Evolutionary conservation across 176 grass and related monocot genomes (phyloP).

Genomic region (Hordeum marinum): DNA sequence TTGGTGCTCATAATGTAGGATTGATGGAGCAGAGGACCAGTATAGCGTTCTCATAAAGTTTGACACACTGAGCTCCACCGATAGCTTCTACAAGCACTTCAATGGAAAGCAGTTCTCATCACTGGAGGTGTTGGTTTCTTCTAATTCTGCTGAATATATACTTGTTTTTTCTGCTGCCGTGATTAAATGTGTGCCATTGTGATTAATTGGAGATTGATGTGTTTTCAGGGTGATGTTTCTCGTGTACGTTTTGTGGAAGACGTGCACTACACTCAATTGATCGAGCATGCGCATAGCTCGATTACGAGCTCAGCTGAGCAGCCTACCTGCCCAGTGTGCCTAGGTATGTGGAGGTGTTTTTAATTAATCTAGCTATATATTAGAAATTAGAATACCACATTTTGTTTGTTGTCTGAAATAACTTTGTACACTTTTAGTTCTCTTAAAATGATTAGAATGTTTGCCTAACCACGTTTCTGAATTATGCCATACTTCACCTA

Average conservation of each 20-base stretch:
- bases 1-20: constrained; percentile 39
- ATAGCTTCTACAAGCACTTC: constrained; percentile 78
- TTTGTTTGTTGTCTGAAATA: constrained; percentile 5
- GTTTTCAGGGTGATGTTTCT: constrained; percentile 57
- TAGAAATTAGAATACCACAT: not conserved
- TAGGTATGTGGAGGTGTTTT: constrained; percentile 50
- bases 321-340: constrained; percentile 65
- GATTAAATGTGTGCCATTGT: not conserved
- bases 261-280: constrained; percentile 77
- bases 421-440: not conserved
- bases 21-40: constrained; percentile 69
- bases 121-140: constrained; percentile 54
- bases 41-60: constrained; percentile 91
- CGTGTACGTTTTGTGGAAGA: constrained; percentile 62
- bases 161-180: not conserved
- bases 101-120: constrained; percentile 78
- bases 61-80: constrained; percentile 59
- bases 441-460: constrained; percentile 8
- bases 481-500: not conserved
- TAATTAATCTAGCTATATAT: not conserved
- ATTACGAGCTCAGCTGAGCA: constrained; percentile 60
- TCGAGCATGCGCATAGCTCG: constrained; percentile 63
- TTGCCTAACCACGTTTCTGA: not conserved
- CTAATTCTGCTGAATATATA: not conserved
- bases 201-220: constrained; percentile 29